A percentile compares a stretch with the other conserved stretches of the same genome.
Evolutionary conservation across 345 rosid genomes (phyloP).

Genomic region (Microthlaspi erraticum): DNA sequence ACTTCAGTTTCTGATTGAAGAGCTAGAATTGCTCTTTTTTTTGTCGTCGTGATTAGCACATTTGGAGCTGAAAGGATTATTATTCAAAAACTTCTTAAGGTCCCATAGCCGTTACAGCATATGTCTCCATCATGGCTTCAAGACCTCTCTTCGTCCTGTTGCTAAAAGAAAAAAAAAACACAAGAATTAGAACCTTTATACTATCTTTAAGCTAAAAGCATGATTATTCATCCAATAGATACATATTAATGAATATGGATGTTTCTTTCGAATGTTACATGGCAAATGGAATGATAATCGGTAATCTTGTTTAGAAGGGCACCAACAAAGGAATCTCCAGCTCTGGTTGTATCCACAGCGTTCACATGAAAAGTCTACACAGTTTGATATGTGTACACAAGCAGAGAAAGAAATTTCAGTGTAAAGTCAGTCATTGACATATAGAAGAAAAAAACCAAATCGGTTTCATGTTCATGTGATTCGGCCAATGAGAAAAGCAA

Average conservation of each 20-base stretch:
- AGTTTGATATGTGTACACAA: slow-evolving; percentile 3
- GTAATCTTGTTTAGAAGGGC: slow-evolving; percentile 80
- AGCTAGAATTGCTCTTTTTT: slow-evolving; percentile 98
- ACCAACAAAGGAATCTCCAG: slow-evolving; percentile 97
- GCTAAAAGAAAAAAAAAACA: neutral
- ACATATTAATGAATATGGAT: too few species aligned
- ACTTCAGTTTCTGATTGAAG: slow-evolving; percentile 72
- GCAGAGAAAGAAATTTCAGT: neutral
- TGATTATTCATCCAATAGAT: slow-evolving; percentile 6
- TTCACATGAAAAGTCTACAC: slow-evolving; percentile 78
- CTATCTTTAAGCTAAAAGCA: slow-evolving; percentile 13
- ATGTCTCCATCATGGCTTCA: too few species aligned
- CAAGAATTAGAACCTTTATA: neutral
- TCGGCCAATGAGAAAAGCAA: slow-evolving; percentile 29
- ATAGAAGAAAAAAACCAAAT: slow-evolving; percentile 22
- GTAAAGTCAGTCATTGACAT: slow-evolving; percentile 5
- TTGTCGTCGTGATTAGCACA: slow-evolving; percentile 86
- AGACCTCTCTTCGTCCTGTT: slow-evolving; percentile 71
- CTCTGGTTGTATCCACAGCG: slow-evolving; percentile 92
- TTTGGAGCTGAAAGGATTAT: too few species aligned
- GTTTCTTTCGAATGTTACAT: slow-evolving; percentile 50
- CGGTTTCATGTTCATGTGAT: slow-evolving; percentile 34
- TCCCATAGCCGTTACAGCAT: too few species aligned
- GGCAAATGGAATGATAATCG: slow-evolving; percentile 73
- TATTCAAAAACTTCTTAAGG: too few species aligned